Conservation (phyloP, 2,329 filamentous ascomycete species). For the Sporothrix sp. region DNA sequence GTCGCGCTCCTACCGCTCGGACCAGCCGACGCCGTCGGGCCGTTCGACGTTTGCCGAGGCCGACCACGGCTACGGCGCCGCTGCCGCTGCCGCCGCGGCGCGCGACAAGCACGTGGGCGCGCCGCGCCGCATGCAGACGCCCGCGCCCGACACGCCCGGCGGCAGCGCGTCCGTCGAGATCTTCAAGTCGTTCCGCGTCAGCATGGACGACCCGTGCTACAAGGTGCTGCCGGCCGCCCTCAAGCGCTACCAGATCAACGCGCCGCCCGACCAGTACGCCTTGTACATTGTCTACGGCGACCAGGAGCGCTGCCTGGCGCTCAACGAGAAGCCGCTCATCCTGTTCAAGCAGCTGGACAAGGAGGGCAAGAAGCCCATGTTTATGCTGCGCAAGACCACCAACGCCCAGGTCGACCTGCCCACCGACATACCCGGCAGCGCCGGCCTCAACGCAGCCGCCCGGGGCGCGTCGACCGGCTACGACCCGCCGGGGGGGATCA, state of each 20-base stretch:
- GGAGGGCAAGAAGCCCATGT: slow-evolving; percentile 98
- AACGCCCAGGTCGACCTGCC: slow-evolving; percentile 38
- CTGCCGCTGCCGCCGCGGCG: no score
- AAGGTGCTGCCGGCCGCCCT: slow-evolving; percentile 92
- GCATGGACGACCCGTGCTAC: slow-evolving; percentile 95
- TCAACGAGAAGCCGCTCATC: slow-evolving; percentile 89
- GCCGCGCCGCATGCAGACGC: slow-evolving; percentile 51
- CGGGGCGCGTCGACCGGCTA: slow-evolving; percentile 40
- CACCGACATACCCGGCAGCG: slow-evolving; percentile 42
- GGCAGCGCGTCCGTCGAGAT: slow-evolving; percentile 70
- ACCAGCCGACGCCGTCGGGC: slow-evolving; percentile 44
- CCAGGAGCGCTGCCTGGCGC: slow-evolving; percentile 82
- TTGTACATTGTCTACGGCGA: slow-evolving; percentile 99
- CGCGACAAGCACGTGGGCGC: slow-evolving; percentile 31
- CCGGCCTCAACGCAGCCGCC: slow-evolving; percentile 36
- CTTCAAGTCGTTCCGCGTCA: slow-evolving; percentile 97
- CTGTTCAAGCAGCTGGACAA: slow-evolving; percentile 96
- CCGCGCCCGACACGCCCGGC: slow-evolving; percentile 51
- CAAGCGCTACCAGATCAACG: slow-evolving; percentile 89
- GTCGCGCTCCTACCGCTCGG: slow-evolving; percentile 50
- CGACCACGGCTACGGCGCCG: slow-evolving; percentile 33
- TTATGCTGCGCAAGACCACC: slow-evolving; percentile 75
- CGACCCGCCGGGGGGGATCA: slow-evolving; percentile 52
- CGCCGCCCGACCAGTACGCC: slow-evolving; percentile 94
- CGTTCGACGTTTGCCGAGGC: slow-evolving; percentile 46